Conservation (phyloP, 2,329 filamentous ascomycete species). For the Aspergillus viridinutans region DNA sequence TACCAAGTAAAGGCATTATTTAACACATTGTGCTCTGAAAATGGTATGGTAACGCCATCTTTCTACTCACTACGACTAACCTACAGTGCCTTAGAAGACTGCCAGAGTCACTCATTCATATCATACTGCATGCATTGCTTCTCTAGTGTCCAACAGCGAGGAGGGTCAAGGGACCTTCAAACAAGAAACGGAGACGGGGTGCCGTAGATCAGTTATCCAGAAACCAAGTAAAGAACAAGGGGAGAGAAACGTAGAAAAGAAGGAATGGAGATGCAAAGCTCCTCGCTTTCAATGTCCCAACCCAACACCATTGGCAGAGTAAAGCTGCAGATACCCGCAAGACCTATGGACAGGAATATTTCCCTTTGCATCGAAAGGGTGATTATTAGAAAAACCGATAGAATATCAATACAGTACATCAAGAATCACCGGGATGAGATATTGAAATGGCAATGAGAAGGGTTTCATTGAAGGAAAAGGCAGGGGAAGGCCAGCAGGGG, state of each 20-base stretch:
- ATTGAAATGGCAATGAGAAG: neutral
- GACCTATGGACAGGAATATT: constrained; percentile 8
- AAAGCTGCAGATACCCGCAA: constrained; percentile 4
- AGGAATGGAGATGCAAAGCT: constrained; percentile 7
- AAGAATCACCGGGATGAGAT: constrained; percentile 12
- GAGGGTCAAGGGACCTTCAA: constrained; percentile 4
- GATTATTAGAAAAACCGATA: constrained; percentile 16
- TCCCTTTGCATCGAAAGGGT: constrained; percentile 12
- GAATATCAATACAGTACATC: constrained; percentile 20
- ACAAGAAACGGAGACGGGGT: constrained; percentile 17
- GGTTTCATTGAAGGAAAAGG: neutral
- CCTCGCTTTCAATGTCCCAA: constrained; percentile 15
- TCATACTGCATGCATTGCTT: neutral
- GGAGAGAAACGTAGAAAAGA: constrained; percentile 12
- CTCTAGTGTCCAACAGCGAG: constrained; percentile 1
- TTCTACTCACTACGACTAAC: neutral
- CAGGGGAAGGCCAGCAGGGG: neutral
- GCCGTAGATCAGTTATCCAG: constrained; percentile 20
- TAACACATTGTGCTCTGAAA: neutral
- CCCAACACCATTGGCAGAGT: constrained; percentile 10
- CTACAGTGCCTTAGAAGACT: neutral
- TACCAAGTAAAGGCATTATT: neutral
- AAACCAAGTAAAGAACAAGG: constrained; percentile 6
- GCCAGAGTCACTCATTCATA: neutral
- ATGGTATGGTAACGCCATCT: neutral